phyloP scores from a whole-genome alignment of 2,329 filamentous ascomycete species.

The Colletotrichum sp. region DNA sequence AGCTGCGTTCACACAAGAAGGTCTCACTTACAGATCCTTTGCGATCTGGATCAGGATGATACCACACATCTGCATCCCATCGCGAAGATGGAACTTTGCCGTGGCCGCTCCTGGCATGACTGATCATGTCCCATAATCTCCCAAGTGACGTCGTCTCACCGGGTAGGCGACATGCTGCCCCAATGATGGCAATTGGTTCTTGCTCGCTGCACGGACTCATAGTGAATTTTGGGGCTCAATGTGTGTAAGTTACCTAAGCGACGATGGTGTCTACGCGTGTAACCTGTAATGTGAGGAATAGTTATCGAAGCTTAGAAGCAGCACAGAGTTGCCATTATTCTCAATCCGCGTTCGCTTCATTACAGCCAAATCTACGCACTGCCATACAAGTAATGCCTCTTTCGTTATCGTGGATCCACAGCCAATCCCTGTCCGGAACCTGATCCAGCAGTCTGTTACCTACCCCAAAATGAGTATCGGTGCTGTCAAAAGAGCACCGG shows the following conservation, averaged over 20 bases:
- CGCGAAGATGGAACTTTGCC: slow-evolving; percentile 21
- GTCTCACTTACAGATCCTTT: slow-evolving; percentile 18
- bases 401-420: background rate
- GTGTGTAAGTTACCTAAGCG: background rate
- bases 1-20: fast-evolving
- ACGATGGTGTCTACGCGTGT: background rate
- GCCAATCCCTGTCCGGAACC: background rate
- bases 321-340: background rate
- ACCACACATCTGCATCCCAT: slow-evolving; percentile 26
- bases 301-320: background rate
- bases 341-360: background rate
- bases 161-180: slow-evolving; percentile 42
- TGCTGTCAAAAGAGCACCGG: background rate
- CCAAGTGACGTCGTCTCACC: slow-evolving; percentile 34
- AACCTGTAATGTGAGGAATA: background rate
- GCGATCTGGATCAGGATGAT: slow-evolving; percentile 21
- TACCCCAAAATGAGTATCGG: background rate
- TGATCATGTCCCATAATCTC: slow-evolving; percentile 38
- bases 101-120: background rate
- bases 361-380: background rate
- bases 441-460: background rate
- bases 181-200: slow-evolving; percentile 43
- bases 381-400: background rate
- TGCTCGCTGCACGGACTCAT: slow-evolving; percentile 5
- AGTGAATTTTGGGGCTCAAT: background rate